Conservation (phyloP, 2,329 filamentous ascomycete species). For the Massarina eburnea region DNA sequence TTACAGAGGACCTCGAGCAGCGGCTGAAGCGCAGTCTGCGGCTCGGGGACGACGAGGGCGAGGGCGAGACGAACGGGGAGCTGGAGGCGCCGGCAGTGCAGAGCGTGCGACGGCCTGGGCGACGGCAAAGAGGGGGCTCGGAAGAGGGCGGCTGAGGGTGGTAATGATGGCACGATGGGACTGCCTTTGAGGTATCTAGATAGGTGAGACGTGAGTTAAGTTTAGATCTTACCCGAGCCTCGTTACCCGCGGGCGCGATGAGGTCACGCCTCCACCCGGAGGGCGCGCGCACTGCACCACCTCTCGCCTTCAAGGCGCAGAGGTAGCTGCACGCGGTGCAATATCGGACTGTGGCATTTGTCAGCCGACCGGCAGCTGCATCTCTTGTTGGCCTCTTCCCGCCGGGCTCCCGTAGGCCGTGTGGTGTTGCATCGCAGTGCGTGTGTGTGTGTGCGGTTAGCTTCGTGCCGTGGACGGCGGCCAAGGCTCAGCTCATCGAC, state of each 20-base stretch:
- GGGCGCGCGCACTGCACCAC: background rate
- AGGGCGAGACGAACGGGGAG: background rate
- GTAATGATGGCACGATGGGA: too few relatives aligned
- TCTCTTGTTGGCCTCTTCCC: slow-evolving; percentile 1
- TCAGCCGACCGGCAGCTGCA: slow-evolving; percentile 2
- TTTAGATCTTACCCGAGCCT: too few relatives aligned
- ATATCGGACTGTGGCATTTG: background rate
- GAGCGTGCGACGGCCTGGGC: slow-evolving; percentile 22
- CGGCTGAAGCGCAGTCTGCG: slow-evolving; percentile 37
- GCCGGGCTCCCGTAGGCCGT: too few relatives aligned
- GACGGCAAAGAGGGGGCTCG: slow-evolving; percentile 14
- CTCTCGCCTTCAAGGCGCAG: background rate
- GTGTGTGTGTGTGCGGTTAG: too few relatives aligned
- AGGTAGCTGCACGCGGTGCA: background rate
- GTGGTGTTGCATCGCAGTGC: background rate
- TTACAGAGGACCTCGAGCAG: slow-evolving; percentile 34
- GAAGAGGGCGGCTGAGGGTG: slow-evolving; percentile 2
- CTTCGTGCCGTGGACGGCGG: background rate
- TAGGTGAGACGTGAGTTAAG: too few relatives aligned
- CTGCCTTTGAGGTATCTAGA: too few relatives aligned
- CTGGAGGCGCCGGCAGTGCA: slow-evolving; percentile 7
- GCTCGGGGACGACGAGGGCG: slow-evolving; percentile 12
- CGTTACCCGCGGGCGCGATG: too few relatives aligned
- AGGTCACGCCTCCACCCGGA: too few relatives aligned
- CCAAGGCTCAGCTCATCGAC: slow-evolving; percentile 1